Base-by-base conservation (phyloP, 805 yeast genomes). In the Kuraishia piskuri region DNA sequence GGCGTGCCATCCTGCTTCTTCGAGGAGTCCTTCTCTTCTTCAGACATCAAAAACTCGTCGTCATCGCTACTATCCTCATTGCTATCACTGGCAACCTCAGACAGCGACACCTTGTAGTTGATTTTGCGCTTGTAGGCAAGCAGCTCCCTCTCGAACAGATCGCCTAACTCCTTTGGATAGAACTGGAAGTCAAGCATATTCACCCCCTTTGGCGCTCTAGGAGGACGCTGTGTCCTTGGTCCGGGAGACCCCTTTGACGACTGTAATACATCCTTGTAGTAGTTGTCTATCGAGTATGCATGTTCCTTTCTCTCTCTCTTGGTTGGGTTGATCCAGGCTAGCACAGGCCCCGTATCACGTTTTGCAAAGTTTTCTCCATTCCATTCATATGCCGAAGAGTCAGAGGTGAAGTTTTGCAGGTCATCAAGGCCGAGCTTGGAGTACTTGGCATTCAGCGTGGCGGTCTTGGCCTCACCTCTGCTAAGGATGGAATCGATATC, bases 301-400 rank as follows among this genome's bases (percentile, higher is more conserved):
- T 86, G 90, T 57, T 87, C 91, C 58, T 86, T 87, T 57, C 91
- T 71, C 62, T 87, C 88, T 67, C 94, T 75, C 60, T 82, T 83
- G 0, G 87, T 72, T 0, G 92, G 94, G 60, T 86, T 86, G 31
- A 86, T 80, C 89, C 91, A 86, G 2, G 77, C 68, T 49, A 77
- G 71, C 1, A 70, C 63, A 36, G 67, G 69, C 36, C 73, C 72
- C n/a, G 71, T 70, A 9, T 69, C 73, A 54, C 68, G 73, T 60
- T 82, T 80, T 56, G 92, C 90, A 66, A 85, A 86, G 61, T 87
- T 85, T 60, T 85, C 78, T 19, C 99, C 99, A 63, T 94, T 90
- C 99, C 99, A 92, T 68, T 91, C 97, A 68, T 92, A 92, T 0
- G 97, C 94, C 0, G 90, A 84, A 45, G 64, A 67, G 58, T 90